A percentile compares a stretch with the other conserved stretches of the same genome.
Conservation (phyloP, 2,329 filamentous ascomycete genomes). For the Colletotrichum tabaci region DNA sequence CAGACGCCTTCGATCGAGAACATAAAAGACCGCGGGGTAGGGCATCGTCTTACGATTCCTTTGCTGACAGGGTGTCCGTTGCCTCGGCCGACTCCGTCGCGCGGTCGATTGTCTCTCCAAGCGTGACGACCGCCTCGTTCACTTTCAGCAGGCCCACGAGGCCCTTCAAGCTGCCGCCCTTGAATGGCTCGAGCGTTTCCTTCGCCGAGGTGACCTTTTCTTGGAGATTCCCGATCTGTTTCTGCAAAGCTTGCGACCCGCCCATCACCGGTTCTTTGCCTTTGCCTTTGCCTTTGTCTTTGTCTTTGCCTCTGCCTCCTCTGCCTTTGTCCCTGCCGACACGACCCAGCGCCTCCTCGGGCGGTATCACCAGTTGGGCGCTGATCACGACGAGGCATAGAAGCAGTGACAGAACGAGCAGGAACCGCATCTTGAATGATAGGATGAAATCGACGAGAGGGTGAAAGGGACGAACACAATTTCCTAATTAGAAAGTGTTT, state of each 20-base stretch:
- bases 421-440: constrained; percentile 19
- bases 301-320: neutral
- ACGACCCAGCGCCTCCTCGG: neutral
- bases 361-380: constrained; percentile 21
- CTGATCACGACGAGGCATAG: constrained; percentile 24
- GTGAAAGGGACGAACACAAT: neutral
- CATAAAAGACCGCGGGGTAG: no score
- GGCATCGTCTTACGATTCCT: constrained; percentile 21
- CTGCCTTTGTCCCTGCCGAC: neutral
- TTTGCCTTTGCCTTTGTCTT: constrained; percentile 14
- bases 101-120: constrained; percentile 22
- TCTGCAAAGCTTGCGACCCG: constrained; percentile 6
- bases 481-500: no score
- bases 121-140: constrained; percentile 28
- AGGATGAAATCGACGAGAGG: neutral
- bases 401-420: constrained; percentile 10
- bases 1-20: neutral
- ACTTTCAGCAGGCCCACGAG: constrained; percentile 35
- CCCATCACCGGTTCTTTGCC: constrained; percentile 8
- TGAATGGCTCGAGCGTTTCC: constrained; percentile 27
- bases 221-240: constrained; percentile 18
- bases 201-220: constrained; percentile 22
- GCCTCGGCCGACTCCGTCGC: constrained; percentile 13
- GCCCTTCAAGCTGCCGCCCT: constrained; percentile 23
- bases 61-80: constrained; percentile 17